Evolutionary conservation across 768 basidiomycete genomes (phyloP).

Genomic region (Agaricus subrufescens): DNA sequence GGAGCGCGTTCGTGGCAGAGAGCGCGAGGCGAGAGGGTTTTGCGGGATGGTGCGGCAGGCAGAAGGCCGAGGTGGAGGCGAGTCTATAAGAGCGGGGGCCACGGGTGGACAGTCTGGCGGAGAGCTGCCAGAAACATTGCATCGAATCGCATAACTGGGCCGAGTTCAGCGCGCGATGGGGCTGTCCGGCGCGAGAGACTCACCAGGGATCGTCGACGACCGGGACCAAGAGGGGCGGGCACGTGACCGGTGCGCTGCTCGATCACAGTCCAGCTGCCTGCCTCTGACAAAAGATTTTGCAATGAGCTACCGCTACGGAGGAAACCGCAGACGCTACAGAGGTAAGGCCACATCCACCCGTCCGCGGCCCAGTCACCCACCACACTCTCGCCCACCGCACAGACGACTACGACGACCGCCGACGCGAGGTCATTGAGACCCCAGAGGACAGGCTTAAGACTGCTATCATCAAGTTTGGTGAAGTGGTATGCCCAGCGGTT

Average conservation of each 20-base stretch:
- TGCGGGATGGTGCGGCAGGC: not conserved
- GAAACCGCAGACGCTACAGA: slow-evolving; percentile 11
- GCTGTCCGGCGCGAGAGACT: not conserved
- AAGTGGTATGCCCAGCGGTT: slow-evolving; percentile 55
- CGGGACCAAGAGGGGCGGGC: too few relatives aligned
- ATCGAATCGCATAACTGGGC: slow-evolving; percentile 59
- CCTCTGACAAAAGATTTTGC: slow-evolving; percentile 6
- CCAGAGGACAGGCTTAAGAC: slow-evolving; percentile 69
- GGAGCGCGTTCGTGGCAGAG: slow-evolving; percentile 49
- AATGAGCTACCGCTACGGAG: slow-evolving; percentile 10
- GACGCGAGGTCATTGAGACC: slow-evolving; percentile 59
- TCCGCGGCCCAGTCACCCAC: not conserved
- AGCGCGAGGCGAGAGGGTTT: slow-evolving; percentile 15
- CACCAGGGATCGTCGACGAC: not conserved
- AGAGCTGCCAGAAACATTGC: slow-evolving; percentile 61
- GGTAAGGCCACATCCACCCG: slow-evolving; percentile 3
- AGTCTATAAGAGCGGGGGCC: slow-evolving; percentile 2
- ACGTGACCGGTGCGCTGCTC: not conserved
- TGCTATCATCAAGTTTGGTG: slow-evolving; percentile 69
- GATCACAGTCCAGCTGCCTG: not conserved
- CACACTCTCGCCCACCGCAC: slow-evolving; percentile 8
- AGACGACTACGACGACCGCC: slow-evolving; percentile 71
- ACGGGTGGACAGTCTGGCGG: slow-evolving; percentile 36
- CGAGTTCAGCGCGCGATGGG: not conserved
- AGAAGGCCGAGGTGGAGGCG: not conserved